These are phyloP conservation scores for Zygosaccharomyces sapae DNA, from an alignment of 1,139 yeast species.

Conservation along the genomic window DNA sequence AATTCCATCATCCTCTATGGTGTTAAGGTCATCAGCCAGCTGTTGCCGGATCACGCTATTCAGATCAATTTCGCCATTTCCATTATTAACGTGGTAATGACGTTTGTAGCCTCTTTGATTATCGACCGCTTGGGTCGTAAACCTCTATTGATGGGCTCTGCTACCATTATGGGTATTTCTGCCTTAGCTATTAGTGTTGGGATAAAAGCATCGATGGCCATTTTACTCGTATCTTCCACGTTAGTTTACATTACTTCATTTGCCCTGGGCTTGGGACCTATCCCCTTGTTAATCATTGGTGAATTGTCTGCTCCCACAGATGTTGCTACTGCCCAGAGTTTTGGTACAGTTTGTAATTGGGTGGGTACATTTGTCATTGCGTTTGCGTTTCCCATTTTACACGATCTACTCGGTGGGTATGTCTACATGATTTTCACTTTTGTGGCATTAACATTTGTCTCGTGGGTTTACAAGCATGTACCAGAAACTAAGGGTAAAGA, in stretches of 20 bases:
- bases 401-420: constrained; percentile 63
- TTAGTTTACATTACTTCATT: constrained; percentile 74
- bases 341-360: constrained; percentile 92
- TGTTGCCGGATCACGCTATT: constrained; percentile 63
- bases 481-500: constrained; percentile 78
- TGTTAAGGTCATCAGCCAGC: constrained; percentile 65
- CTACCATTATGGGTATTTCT: constrained; percentile 63
- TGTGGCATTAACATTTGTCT: constrained; percentile 48
- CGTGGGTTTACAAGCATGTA: constrained; percentile 46
- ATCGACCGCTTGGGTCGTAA: constrained; percentile 76
- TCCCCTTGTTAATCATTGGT: constrained; percentile 84
- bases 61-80: constrained; percentile 72
- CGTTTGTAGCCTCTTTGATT: constrained; percentile 64
- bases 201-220: constrained; percentile 47
- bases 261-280: constrained; percentile 92
- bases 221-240: constrained; percentile 61
- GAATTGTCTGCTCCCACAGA: constrained; percentile 81
- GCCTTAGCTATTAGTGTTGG: constrained; percentile 65
- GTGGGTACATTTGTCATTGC: constrained; percentile 81
- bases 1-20: constrained; percentile 92
- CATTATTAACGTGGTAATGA: constrained; percentile 63
- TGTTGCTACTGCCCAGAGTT: constrained; percentile 82
- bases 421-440: constrained; percentile 69
- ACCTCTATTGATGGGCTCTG: constrained; percentile 63
- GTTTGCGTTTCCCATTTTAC: constrained; percentile 69